These are phyloP conservation scores for Yamadazyma aaseri DNA, from an alignment of 1,139 yeast species.

Conservation along the genomic window DNA sequence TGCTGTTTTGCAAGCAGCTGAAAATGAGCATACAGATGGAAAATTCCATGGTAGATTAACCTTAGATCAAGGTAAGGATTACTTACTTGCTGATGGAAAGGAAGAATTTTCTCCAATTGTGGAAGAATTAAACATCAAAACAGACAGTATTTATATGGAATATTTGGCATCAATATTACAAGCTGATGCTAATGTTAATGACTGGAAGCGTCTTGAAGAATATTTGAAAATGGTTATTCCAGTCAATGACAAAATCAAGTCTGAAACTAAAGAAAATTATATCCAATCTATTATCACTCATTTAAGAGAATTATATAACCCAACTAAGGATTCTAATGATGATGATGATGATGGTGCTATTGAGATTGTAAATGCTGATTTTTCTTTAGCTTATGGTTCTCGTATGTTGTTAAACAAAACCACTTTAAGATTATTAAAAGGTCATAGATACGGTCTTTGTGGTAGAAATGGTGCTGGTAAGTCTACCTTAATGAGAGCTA, in stretches of 20 bases:
- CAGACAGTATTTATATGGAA: slow-evolving; percentile 35
- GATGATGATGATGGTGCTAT: slow-evolving; percentile 67
- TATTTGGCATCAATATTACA: slow-evolving; percentile 60
- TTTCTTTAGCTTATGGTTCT: slow-evolving; percentile 95
- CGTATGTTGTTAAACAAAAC: slow-evolving; percentile 96
- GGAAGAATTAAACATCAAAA: slow-evolving; percentile 20
- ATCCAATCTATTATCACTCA: slow-evolving; percentile 49
- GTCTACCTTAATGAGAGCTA: slow-evolving; percentile 95
- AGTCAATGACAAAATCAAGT: slow-evolving; percentile 26
- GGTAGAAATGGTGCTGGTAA: slow-evolving; percentile 99
- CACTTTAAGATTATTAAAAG: slow-evolving; percentile 79
- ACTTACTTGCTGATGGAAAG: slow-evolving; percentile 31
- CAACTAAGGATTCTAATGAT: slow-evolving; percentile 51
- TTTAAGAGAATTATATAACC: slow-evolving; percentile 66
- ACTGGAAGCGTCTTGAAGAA: slow-evolving; percentile 73
- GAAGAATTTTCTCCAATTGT: slow-evolving; percentile 24
- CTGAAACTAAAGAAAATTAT: slow-evolving; percentile 39
- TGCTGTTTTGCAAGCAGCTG: slow-evolving; percentile 78
- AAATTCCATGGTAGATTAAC: slow-evolving; percentile 75
- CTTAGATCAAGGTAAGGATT: slow-evolving; percentile 51
- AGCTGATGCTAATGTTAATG: slow-evolving; percentile 84
- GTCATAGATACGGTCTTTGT: slow-evolving; percentile 96
- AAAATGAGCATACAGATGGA: slow-evolving; percentile 62
- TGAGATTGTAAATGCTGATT: slow-evolving; percentile 90
- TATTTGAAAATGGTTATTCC: slow-evolving; percentile 50